Conservation (phyloP, 202 grass and related monocot genomes). For the Schoenoplectus triqueter region DNA sequence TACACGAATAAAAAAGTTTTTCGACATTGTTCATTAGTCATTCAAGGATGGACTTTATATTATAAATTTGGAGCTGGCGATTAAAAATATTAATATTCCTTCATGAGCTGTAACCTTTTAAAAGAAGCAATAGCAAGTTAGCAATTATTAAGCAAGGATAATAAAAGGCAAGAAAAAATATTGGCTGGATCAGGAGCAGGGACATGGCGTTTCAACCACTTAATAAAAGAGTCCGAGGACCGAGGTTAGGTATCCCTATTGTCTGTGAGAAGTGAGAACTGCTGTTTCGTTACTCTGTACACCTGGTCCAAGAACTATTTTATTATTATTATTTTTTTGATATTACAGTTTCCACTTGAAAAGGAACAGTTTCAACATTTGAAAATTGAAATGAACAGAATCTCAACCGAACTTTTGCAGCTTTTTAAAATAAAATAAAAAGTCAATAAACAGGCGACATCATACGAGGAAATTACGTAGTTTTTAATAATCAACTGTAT, state of each 20-base stretch:
- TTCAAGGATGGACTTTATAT: neutral
- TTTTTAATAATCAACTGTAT: neutral
- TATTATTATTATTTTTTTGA: too few species aligned
- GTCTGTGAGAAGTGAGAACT: too few species aligned
- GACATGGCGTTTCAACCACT: too few species aligned
- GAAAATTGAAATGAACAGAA: neutral
- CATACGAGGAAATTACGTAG: neutral
- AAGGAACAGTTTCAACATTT: neutral
- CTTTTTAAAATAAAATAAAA: neutral
- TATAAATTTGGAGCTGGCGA: neutral
- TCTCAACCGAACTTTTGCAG: neutral
- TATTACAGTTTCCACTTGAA: too few species aligned
- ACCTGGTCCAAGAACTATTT: too few species aligned
- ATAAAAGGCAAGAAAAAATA: too few species aligned
- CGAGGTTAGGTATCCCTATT: too few species aligned
- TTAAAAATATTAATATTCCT: neutral
- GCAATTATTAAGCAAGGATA: neutral
- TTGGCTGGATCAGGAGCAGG: too few species aligned
- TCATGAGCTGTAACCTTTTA: neutral
- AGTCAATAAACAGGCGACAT: neutral
- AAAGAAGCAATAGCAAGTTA: neutral
- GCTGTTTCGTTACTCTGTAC: too few species aligned
- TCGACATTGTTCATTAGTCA: neutral
- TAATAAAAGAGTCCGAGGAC: too few species aligned
- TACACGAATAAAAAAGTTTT: neutral